Conservation (phyloP, 495 filamentous ascomycete species). For the Penicillium atrosanguineum region DNA sequence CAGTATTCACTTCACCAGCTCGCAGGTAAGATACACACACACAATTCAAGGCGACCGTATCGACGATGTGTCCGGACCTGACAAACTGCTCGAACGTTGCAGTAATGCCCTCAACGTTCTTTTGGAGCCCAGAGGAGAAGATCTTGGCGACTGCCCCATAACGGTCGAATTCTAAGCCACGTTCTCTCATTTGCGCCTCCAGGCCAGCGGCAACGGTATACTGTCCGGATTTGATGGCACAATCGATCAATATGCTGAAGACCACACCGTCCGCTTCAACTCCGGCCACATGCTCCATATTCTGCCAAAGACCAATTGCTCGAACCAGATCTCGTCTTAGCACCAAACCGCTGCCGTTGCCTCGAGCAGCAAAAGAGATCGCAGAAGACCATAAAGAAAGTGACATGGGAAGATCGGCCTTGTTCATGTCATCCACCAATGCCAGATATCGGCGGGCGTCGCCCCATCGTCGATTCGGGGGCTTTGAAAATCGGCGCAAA, state of each 20-base stretch:
- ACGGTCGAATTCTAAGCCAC: slow-evolving; percentile 63
- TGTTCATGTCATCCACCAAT: slow-evolving; percentile 78
- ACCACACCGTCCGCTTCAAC: slow-evolving; percentile 66
- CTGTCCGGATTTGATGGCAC: slow-evolving; percentile 80
- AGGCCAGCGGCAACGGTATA: slow-evolving; percentile 80
- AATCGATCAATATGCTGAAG: slow-evolving; percentile 89
- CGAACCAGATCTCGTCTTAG: slow-evolving; percentile 62
- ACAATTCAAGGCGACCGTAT: slow-evolving; percentile 82
- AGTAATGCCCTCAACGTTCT: slow-evolving; percentile 66
- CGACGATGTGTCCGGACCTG: slow-evolving; percentile 77
- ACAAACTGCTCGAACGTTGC: slow-evolving; percentile 74
- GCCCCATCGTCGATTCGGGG: slow-evolving; percentile 36
- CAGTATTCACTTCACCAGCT: slow-evolving; percentile 66
- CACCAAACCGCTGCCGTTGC: slow-evolving; percentile 52
- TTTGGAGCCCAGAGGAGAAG: slow-evolving; percentile 72
- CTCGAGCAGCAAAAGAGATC: slow-evolving; percentile 72
- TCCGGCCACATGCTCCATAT: slow-evolving; percentile 76
- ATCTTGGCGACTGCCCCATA: slow-evolving; percentile 77
- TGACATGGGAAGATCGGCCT: slow-evolving; percentile 60
- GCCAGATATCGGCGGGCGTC: slow-evolving; percentile 72
- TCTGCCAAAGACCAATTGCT: slow-evolving; percentile 78
- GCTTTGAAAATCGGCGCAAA: slow-evolving; percentile 62
- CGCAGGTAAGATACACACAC: slow-evolving; percentile 75
- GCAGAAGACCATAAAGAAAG: slow-evolving; percentile 76
- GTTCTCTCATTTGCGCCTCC: slow-evolving; percentile 71